These are phyloP conservation scores for Amaranthus cruentus DNA, from an alignment of 148 eudicot genomes.

Conservation along the genomic window DNA sequence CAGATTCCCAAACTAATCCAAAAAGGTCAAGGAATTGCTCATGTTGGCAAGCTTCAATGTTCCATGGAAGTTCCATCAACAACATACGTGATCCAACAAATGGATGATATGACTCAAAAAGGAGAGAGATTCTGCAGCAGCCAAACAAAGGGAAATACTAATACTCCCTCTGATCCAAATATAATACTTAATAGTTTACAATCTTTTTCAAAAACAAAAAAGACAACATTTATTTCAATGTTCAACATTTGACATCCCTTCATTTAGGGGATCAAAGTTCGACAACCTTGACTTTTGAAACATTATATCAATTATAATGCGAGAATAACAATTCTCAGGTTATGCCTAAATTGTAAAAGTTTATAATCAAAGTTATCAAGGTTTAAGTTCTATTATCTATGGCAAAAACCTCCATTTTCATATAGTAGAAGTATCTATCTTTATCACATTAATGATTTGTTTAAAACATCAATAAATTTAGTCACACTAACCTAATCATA, in stretches of 20 bases:
- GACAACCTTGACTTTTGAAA: neutral
- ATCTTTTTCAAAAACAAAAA: neutral
- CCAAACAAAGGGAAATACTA: too few relatives aligned
- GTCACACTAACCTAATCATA: neutral
- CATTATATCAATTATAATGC: too few relatives aligned
- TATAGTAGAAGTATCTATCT: neutral
- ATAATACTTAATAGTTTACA: neutral
- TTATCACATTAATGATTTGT: too few relatives aligned
- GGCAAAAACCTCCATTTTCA: neutral
- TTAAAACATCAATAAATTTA: neutral
- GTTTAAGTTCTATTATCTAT: neutral
- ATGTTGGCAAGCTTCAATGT: neutral
- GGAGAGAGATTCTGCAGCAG: too few relatives aligned
- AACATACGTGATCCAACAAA: neutral
- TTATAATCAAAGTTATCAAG: neutral
- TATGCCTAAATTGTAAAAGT: neutral
- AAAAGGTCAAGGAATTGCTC: neutral
- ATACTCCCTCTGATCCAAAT: too few relatives aligned
- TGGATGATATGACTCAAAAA: too few relatives aligned
- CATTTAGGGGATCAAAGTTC: neutral
- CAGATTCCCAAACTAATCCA: neutral
- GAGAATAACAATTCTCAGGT: neutral
- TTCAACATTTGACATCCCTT: neutral
- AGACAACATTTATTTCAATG: neutral
- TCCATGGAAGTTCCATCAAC: neutral